These are phyloP conservation scores for Stereum hirsutum DNA, from an alignment of 1,284 basidiomycete genomes.

Conservation along the genomic window DNA sequence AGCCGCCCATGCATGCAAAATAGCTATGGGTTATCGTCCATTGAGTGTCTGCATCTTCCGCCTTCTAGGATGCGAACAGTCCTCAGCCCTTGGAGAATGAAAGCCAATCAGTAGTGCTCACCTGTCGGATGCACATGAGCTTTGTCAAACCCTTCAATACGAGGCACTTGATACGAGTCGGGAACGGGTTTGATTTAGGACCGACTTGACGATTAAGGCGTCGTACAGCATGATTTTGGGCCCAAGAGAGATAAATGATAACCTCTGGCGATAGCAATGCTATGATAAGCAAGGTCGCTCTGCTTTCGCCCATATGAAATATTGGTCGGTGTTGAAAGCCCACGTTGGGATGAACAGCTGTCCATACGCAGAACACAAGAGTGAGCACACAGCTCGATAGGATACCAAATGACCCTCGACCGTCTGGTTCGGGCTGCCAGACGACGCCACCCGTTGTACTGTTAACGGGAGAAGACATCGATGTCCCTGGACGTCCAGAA, in stretches of 20 bases:
- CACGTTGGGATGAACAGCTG: conserved; percentile 20
- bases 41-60: not conserved
- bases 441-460: no score
- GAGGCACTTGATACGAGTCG: not conserved
- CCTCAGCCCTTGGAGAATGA: no score
- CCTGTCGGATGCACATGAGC: not conserved
- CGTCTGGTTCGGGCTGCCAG: no score
- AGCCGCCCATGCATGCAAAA: conserved; percentile 16
- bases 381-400: conserved; percentile 19
- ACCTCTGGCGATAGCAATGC: not conserved
- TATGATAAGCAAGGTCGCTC: not conserved
- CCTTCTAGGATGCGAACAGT: not conserved
- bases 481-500: no score
- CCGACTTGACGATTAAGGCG: no score
- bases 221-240: no score
- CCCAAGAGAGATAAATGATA: no score
- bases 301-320: not conserved
- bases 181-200: no score
- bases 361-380: conserved; percentile 21
- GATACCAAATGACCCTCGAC: conserved; percentile 12
- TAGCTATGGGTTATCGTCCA: conserved; percentile 13
- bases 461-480: no score
- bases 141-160: not conserved
- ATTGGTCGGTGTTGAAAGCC: conserved; percentile 2
- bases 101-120: not conserved